Evolutionary conservation across 1,139 yeast species (phyloP).

Genomic region (Nakaseomyces uthaithaninus): DNA sequence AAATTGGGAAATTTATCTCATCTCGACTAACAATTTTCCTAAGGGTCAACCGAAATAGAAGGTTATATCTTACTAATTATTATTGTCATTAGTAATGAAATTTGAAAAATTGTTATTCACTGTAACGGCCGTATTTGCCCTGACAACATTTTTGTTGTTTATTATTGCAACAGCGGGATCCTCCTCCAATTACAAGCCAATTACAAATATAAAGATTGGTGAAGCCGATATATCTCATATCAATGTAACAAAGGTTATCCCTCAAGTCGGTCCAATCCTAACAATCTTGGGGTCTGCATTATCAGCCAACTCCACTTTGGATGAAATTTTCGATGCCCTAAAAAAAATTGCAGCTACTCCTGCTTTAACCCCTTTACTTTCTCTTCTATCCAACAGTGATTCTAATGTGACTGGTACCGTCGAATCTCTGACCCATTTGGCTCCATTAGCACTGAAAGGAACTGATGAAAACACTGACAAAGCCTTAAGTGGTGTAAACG

Average conservation of each 20-base stretch:
- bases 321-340: slow-evolving; percentile 22
- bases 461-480: slow-evolving; percentile 22
- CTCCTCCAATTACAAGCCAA: slow-evolving; percentile 25
- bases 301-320: slow-evolving; percentile 18
- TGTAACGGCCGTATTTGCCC: slow-evolving; percentile 16
- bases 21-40: neutral
- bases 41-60: no score
- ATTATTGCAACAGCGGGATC: slow-evolving; percentile 29
- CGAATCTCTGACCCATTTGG: slow-evolving; percentile 20
- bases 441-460: slow-evolving; percentile 26
- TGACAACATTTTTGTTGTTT: slow-evolving; percentile 18
- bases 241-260: slow-evolving; percentile 31
- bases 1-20: no score
- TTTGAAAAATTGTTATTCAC: slow-evolving; percentile 4
- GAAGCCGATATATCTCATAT: slow-evolving; percentile 29
- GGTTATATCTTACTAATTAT: no score
- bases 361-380: slow-evolving; percentile 26
- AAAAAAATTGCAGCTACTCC: slow-evolving; percentile 23
- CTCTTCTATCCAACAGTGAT: slow-evolving; percentile 21
- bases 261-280: slow-evolving; percentile 25
- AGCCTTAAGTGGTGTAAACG: slow-evolving; percentile 20
- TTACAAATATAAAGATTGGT: slow-evolving; percentile 28
- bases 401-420: slow-evolving; percentile 22
- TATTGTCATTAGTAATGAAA: no score
- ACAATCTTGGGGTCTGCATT: slow-evolving; percentile 26